Evolutionary conservation across 225 moss, liverwort and hornwort genomes (phyloP), one percentile per base, ranked within the genome.

Genomic region (Rhytidiadelphus loreus): DNA sequence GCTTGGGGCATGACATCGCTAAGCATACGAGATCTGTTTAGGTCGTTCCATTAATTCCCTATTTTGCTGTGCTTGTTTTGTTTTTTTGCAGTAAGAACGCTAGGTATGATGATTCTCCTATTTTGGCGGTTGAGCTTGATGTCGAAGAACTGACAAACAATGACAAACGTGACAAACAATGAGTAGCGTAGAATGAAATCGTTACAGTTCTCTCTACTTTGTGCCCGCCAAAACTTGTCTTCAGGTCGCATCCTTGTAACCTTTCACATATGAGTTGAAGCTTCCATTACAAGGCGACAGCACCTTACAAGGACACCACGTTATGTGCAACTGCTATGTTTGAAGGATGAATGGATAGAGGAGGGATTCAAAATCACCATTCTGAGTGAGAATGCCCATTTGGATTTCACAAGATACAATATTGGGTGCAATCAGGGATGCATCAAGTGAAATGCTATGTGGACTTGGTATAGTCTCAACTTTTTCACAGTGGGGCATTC

Each of bases 41-140:
- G 62, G 21, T 32, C 55, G 55, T 29, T 39, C 77, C 77, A 35
- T 77, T 62, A 56, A 82, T 79, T 73, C 72, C 69, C 55, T 85
- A 83, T 43, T 83, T 82, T 46, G 59, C 20, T 82, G 28, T 66
- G 44, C n/a, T 77, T 82, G 28, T 82, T 85, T 46, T 87, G 57
- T 46, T 39, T 82, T 87, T 80, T 55, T 68, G 91, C 95, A 98
- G 98, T 93, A 95, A 94, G 55, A 93, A 95, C 82, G 98, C 96
- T 76, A 97, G 94, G 95, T 92, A 95, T 68, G 98, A 93, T 86
- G 98, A 98, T 92, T 95, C 95, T 82, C 94, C 96, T 55, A 92
- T 98, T 57, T 91, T 98, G 95, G 97, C 97, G 66, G 94, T 96
- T 86, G 98, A 98, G 93, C 96, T 98, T 80, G 97, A 97, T 85